Evolutionary conservation across 192 early-diverging fungal genomes (phyloP).

Genomic region (Hyaloraphidium curvatum): DNA sequence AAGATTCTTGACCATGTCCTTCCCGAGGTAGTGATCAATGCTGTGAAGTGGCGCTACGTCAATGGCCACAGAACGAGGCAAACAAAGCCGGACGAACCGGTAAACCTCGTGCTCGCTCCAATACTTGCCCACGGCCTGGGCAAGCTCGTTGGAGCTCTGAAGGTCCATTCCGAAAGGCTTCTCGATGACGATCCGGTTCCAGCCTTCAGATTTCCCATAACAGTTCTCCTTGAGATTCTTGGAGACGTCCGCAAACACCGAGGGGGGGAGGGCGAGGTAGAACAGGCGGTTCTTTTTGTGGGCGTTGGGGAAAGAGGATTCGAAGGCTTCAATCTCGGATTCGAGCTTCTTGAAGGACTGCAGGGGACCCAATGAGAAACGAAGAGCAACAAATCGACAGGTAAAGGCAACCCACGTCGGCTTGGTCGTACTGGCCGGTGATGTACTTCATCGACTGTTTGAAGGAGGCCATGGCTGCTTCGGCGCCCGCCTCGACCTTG

Average conservation of each 20-base stretch:
- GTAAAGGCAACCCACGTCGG: constrained; percentile 11
- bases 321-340: constrained; percentile 3
- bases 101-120: constrained; percentile 72
- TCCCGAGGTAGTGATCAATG: constrained; percentile 97
- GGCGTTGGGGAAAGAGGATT: constrained; percentile 5
- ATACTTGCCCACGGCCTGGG: constrained; percentile 42
- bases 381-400: background rate
- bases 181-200: constrained; percentile 82
- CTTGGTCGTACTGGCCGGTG: constrained; percentile 66
- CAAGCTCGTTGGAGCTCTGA: constrained; percentile 58
- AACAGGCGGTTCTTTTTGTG: constrained; percentile 56
- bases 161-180: constrained; percentile 95
- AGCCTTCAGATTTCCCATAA: constrained; percentile 33
- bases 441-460: constrained; percentile 53
- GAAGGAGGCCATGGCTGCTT: constrained; percentile 41
- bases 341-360: constrained; percentile 39
- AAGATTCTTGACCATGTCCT: constrained; percentile 98
- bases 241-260: constrained; percentile 77
- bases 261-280: constrained; percentile 92
- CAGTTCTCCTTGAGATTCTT: constrained; percentile 45
- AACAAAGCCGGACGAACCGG: background rate
- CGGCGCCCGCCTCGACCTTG: constrained; percentile 38
- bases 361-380: constrained; percentile 24
- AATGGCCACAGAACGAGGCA: background rate
- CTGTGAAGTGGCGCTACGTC: constrained; percentile 37